Base-by-base conservation (phyloP, 768 basidiomycete species). In the Fomitopsis serialis region DNA sequence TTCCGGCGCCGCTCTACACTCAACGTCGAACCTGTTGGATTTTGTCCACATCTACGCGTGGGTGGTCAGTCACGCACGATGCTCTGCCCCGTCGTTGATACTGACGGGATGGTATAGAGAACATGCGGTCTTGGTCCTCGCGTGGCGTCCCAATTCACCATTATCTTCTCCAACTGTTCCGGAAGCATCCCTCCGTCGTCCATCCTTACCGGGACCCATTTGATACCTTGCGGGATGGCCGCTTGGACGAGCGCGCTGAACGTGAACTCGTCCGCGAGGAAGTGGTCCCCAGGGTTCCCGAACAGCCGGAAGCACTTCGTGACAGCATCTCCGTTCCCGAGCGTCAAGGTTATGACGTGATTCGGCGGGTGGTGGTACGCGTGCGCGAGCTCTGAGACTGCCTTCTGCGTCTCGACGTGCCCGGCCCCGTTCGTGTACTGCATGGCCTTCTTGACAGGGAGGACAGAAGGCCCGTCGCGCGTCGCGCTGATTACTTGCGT, bases 11-110 rank as follows among this genome's bases (percentile, higher is more conserved):
- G 69, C 53, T 77, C 72, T 0, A 66, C 50, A 37, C 72, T 67
- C 34, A 77, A 67, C 0, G 75, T 75, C n/a, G 71, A 72, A 19
- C 80, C 79, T 0, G 77, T 78, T 0, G 79, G 79, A 55, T 80
- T 80, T 65, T 80, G 72, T 12, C 70, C 71, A 42, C 59, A 65
- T 0, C 62, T 65, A 53, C 25, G n/a, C 15, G 5, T 27, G 23
- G 7, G 22, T 25, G 12, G 44, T 45, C 8, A 45, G 21, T 23
- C 4, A 6, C 24, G 17, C 22, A 11, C 4, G 21, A 42, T 22
- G 7, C 36, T 29, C 25, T 35, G 35, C n/a, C n/a, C n/a, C n/a
- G n/a, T n/a, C n/a, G 13, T 40, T 7, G 15, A 22, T 13, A 69
- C 75, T 54, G 57, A 78, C 70, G 76, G 76, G 37, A 77, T 72